These are phyloP conservation scores for Yarrowia sp. DNA, from an alignment of 805 yeast genomes.

Conservation along the genomic window DNA sequence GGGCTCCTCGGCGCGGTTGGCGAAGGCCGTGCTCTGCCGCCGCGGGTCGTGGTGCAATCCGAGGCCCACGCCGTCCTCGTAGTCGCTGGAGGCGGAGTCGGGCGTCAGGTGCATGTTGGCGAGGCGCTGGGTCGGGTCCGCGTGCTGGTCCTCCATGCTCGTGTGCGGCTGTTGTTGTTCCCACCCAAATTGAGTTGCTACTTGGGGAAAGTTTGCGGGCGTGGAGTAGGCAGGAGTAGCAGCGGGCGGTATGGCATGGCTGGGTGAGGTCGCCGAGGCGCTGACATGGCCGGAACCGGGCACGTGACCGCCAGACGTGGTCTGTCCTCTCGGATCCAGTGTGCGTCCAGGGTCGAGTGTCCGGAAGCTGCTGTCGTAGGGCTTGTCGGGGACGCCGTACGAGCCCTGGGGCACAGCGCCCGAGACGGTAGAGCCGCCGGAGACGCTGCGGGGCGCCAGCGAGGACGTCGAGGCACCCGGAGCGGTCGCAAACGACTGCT, in stretches of 20 bases:
- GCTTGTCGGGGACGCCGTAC: constrained; percentile 9
- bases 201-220: constrained; percentile 26
- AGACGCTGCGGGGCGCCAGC: background rate
- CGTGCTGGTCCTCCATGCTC: constrained; percentile 15
- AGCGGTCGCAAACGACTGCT: constrained; percentile 11
- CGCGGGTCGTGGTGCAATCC: constrained; percentile 5
- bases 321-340: no score
- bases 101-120: constrained; percentile 5
- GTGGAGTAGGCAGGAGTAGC: background rate
- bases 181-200: constrained; percentile 23
- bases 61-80: constrained; percentile 5
- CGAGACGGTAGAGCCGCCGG: background rate
- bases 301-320: no score
- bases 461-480: background rate
- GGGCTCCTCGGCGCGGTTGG: constrained; percentile 14
- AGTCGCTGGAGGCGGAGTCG: constrained; percentile 11
- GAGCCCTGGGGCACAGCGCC: constrained; percentile 13
- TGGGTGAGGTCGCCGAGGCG: no score
- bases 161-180: constrained; percentile 24
- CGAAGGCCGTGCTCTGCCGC: constrained; percentile 5
- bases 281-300: no score
- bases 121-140: background rate
- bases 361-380: constrained; percentile 3
- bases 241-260: background rate
- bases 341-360: constrained; percentile 12